These are phyloP conservation scores for Venturia asperata DNA, from an alignment of 2,329 filamentous ascomycete species.

Conservation along the genomic window DNA sequence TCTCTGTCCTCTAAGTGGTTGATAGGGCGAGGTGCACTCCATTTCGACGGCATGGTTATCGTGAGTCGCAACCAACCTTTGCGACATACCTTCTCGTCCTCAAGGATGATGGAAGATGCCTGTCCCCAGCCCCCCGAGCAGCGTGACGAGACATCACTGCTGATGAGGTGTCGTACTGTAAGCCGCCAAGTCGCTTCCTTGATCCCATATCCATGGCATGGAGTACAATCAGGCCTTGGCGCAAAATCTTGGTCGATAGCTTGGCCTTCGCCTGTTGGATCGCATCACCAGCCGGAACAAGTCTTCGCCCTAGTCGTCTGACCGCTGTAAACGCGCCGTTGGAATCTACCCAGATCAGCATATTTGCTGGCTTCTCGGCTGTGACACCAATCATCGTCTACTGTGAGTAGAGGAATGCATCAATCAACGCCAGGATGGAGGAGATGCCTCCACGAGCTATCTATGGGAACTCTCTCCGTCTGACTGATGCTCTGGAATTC, in stretches of 20 bases:
- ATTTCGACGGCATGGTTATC: not conserved
- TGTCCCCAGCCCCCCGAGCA: constrained; percentile 1
- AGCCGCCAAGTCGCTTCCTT: not conserved
- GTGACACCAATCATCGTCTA: not conserved
- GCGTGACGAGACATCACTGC: not conserved
- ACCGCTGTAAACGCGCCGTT: constrained; percentile 1
- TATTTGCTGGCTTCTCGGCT: not conserved
- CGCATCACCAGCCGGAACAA: not conserved
- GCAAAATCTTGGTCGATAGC: not conserved
- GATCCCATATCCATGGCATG: not conserved
- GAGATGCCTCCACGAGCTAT: not conserved
- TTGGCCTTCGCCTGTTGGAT: not conserved
- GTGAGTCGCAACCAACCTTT: not conserved
- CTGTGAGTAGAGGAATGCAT: not conserved
- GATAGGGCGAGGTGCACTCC: not conserved
- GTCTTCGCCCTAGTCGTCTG: not conserved
- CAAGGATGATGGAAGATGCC: constrained; percentile 2
- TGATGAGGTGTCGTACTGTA: not conserved
- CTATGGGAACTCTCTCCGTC: not conserved
- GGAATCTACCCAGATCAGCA: not conserved
- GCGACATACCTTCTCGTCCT: constrained; percentile 3
- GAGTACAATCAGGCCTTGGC: too few species aligned
- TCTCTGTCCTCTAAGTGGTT: not conserved
- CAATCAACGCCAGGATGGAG: not conserved
- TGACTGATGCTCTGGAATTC: not conserved